Base-by-base conservation (phyloP, 1,284 basidiomycete genomes). In the Ganoderma leucocontextum region DNA sequence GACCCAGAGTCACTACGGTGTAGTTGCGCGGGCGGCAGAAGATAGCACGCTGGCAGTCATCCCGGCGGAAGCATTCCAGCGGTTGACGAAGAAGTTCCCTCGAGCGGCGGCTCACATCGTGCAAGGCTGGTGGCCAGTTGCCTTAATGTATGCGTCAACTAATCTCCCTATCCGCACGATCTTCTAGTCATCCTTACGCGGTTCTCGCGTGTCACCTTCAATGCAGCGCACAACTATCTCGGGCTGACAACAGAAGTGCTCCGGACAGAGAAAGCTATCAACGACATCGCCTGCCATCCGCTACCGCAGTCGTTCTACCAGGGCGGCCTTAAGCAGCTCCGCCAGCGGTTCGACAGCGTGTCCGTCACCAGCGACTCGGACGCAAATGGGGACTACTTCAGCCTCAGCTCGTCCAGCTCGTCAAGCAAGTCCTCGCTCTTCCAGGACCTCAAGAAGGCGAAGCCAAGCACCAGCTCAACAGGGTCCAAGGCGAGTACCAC, bases 11-110 rank as follows among this genome's bases (percentile, higher is more conserved):
- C 86, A 87, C 74, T 86, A 88, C 73, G 91, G 91, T 7, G 87
- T 91, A 3, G 90, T 99, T 39, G 97, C 96, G 15, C 86, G 97
- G 38, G 98, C 97, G 3, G 93, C 92, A 1, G 93, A 95, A 65
- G 97, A 99, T 78, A 96, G 95, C 4, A 99, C 97, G 0, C 83
- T 99, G 9, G 98, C 97, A n/a, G 97, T 99, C 17, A 99, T 99
- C 65, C 98, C 97, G 5, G 97, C 97, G 1, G 96, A 98, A 78
- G 98, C 97, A 4, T 99, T 99, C 82, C 88, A 92, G 70, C 84
- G 95, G 58, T 83, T 95, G 57, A 99, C 97, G 0, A 95, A 96
- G 80, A 96, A 97, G 78, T 98, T 94, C 75, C 97, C 97, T 0
- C 98, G 98, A 76, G 96, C 98, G 0, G 95, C 96, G 25, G 96